phyloP scores from a whole-genome alignment of 202 grass and related monocot genomes.

The Zizania palustris region DNA sequence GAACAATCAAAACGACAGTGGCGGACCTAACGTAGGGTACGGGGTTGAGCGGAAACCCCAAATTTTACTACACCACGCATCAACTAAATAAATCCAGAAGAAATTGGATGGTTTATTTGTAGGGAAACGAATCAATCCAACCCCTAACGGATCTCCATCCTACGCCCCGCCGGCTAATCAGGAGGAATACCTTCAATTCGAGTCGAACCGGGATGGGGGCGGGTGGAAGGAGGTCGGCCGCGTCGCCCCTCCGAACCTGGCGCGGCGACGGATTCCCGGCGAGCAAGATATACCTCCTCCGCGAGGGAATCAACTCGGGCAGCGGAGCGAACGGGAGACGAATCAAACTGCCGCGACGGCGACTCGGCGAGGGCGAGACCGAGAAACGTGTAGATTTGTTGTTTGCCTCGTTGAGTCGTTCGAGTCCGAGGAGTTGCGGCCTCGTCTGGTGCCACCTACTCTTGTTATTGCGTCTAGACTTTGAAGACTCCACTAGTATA shows the following conservation, averaged over 20 bases:
- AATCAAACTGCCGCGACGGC: conserved; percentile 29
- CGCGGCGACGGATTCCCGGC: neutral
- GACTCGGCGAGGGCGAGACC: neutral
- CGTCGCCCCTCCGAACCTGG: neutral
- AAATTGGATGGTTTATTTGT: neutral
- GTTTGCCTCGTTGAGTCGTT: conserved; percentile 12
- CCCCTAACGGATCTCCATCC: conserved; percentile 15
- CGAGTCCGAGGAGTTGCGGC: conserved; percentile 9
- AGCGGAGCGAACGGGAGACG: too few relatives aligned
- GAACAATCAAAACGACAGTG: neutral
- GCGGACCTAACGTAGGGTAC: neutral
- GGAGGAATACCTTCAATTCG: neutral
- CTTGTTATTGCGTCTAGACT: too few relatives aligned
- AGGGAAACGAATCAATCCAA: neutral
- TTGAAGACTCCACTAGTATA: too few relatives aligned
- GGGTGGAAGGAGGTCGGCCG: neutral
- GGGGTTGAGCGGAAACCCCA: neutral
- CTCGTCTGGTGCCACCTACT: conserved; percentile 26
- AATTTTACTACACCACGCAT: neutral
- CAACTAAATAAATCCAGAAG: neutral
- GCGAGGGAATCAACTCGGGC: conserved; percentile 21
- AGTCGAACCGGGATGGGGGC: neutral
- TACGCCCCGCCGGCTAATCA: neutral
- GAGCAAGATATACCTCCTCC: conserved; percentile 38
- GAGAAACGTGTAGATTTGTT: conserved; percentile 30